These are phyloP conservation scores for Dalbergia oliveri DNA, from an alignment of 306 rosid species.

Conservation along the genomic window DNA sequence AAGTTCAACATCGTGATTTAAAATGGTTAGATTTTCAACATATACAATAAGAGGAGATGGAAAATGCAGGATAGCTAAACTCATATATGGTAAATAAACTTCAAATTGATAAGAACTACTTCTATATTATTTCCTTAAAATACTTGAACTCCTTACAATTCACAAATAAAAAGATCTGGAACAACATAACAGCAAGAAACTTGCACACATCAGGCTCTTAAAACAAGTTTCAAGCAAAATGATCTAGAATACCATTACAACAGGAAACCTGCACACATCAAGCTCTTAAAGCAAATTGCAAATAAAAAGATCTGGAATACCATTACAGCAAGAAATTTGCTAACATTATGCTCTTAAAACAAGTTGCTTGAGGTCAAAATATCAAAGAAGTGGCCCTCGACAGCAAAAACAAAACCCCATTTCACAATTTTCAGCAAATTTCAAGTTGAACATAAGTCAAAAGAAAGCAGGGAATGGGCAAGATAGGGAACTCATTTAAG, in stretches of 20 bases:
- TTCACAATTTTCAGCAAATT: slow-evolving; percentile 19
- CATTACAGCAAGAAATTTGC: too few species aligned
- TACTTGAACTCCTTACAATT: not conserved
- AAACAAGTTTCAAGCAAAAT: not conserved
- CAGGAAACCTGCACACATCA: not conserved
- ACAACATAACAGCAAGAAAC: too few species aligned
- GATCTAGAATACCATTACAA: not conserved
- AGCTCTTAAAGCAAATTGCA: slow-evolving; percentile 1
- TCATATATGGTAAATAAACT: not conserved
- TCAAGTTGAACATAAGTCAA: not conserved
- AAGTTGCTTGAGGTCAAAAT: not conserved
- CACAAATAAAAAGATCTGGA: not conserved
- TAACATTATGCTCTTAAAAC: too few species aligned
- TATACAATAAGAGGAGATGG: not conserved
- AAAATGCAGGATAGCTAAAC: not conserved
- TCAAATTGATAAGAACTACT: too few species aligned
- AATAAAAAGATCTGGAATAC: too few species aligned
- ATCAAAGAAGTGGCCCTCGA: not conserved
- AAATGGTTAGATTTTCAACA: not conserved
- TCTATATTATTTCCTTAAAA: too few species aligned
- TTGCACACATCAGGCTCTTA: too few species aligned
- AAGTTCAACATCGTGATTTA: not conserved
- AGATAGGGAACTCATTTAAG: not conserved
- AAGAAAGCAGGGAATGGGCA: not conserved
- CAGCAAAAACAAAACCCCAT: not conserved